These are phyloP conservation scores for Prillingera fragicola DNA, from an alignment of 1,284 basidiomycete species.

Conservation along the genomic window DNA sequence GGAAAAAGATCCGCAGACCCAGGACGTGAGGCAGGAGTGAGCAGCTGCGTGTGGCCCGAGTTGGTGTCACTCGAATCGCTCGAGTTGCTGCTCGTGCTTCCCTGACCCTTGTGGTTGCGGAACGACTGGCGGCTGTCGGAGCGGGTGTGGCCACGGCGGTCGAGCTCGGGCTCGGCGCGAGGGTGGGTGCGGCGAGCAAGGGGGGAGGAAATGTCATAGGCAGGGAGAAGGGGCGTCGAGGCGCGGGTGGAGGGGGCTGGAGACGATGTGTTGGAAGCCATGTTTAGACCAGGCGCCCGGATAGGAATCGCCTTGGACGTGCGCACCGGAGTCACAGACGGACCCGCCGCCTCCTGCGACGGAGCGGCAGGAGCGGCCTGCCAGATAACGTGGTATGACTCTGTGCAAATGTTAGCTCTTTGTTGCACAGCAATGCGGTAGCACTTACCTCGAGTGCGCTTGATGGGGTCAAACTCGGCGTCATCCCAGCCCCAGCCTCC, in stretches of 20 bases:
- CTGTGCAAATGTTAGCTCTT: slow-evolving; percentile 12
- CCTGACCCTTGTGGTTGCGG: slow-evolving; percentile 15
- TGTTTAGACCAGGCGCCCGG: slow-evolving; percentile 39
- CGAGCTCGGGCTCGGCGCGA: neutral
- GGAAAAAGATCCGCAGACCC: slow-evolving; percentile 36
- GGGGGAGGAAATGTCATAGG: slow-evolving; percentile 16
- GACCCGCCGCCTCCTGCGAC: slow-evolving; percentile 1
- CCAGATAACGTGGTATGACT: slow-evolving; percentile 38
- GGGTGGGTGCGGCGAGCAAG: neutral
- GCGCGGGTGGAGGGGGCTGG: slow-evolving; percentile 2
- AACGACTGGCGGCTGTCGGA: slow-evolving; percentile 3
- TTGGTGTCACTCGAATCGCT: slow-evolving; percentile 33
- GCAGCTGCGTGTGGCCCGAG: slow-evolving; percentile 33
- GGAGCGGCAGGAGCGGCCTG: slow-evolving; percentile 29
- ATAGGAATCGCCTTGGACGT: slow-evolving; percentile 42
- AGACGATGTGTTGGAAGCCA: slow-evolving; percentile 31
- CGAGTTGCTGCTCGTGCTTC: slow-evolving; percentile 25
- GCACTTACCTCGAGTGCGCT: slow-evolving; percentile 32
- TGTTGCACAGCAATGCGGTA: neutral
- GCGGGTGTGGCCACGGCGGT: neutral
- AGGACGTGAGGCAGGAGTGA: slow-evolving; percentile 40
- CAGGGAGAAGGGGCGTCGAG: slow-evolving; percentile 27
- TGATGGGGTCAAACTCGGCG: slow-evolving; percentile 39
- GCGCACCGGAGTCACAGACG: slow-evolving; percentile 27
- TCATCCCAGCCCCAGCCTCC: slow-evolving; percentile 47